Evolutionary conservation across 768 basidiomycete species (phyloP), one percentile per base, ranked within the genome.

Genomic region (Lactifluus echinatus): DNA sequence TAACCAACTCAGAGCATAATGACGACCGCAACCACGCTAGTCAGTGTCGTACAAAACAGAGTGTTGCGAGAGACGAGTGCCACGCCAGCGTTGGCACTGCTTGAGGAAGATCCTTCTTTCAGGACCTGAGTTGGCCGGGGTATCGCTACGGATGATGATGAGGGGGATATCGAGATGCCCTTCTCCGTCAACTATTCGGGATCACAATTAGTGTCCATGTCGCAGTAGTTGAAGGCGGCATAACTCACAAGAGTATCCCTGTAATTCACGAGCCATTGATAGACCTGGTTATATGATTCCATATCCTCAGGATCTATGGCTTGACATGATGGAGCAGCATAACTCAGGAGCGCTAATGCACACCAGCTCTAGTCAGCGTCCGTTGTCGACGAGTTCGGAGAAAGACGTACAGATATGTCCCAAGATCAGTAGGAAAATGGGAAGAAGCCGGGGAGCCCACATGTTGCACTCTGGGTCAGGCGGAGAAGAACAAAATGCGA

Each of bases 21-120:
- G 10, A 31, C 46, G 1, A 19, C 43, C 17, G 23, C 45, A n/a
- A 60, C 8, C 19, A 47, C 42, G 24, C 42, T 14, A 21, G 48
- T 11, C 34, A 59, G 21, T 21, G 23, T 14, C 8, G n/a, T 24
- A 36, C 21, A 26, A 28, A 50, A 14, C 3, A 39, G 8, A 11
- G 36, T 23, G 4, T 29, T n/a, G 3, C 43, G 42, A 11, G 36
- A 39, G 28, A 53, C n/a, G 19, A 55, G 48, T 7, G 53, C 42
- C 15, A 50, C 53, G 42, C 58, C 53, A 50, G 53, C 48, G 48
- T 59, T 59, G 28, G 36, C 34, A 1, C 19, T 50, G 5, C 19
- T 44, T 19, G 8, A 45, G 5, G 15, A 5, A 4, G 46, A 36
- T 10, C 3, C 45, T 2, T 4, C 26, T 15, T 31, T 8, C n/a